These are phyloP conservation scores for Phytopythium litorale DNA, from an alignment of 352 stramenopile species.

Conservation along the genomic window DNA sequence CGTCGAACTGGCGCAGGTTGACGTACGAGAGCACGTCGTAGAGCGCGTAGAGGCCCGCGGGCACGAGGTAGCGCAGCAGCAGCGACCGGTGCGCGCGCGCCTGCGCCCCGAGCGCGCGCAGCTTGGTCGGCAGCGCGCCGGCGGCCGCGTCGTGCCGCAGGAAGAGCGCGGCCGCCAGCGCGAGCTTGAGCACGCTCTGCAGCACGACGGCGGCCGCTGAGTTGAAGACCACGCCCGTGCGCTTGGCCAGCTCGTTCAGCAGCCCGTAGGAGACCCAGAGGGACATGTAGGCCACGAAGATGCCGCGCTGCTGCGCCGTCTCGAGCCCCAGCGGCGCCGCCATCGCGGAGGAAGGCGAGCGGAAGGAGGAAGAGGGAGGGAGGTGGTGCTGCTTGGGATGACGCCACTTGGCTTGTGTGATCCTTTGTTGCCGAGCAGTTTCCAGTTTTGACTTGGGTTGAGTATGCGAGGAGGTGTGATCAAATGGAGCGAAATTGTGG, in stretches of 20 bases:
- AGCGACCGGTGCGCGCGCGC: constrained; percentile 37
- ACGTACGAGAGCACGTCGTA: constrained; percentile 84
- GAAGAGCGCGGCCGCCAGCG: constrained; percentile 68
- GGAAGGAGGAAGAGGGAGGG: not conserved
- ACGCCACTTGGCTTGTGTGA: too few relatives aligned
- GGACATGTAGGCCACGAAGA: constrained; percentile 79
- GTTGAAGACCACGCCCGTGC: constrained; percentile 62
- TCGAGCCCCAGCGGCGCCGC: constrained; percentile 63
- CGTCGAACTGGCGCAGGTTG: constrained; percentile 73
- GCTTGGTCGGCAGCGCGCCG: constrained; percentile 18
- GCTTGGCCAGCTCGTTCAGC: constrained; percentile 77
- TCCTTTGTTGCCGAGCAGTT: too few relatives aligned
- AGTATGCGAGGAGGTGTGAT: not conserved
- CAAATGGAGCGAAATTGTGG: too few relatives aligned
- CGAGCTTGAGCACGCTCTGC: constrained; percentile 69
- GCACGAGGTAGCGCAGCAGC: constrained; percentile 70
- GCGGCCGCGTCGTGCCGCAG: constrained; percentile 39
- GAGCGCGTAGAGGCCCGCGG: constrained; percentile 70
- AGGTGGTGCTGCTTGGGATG: not conserved
- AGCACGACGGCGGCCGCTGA: constrained; percentile 72
- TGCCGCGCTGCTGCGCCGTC: constrained; percentile 57
- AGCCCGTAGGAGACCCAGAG: constrained; percentile 79
- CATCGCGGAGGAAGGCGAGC: constrained; percentile 15
- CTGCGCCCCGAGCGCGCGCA: constrained; percentile 32
- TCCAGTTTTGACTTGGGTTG: not conserved